Evolutionary conservation across 495 filamentous ascomycete genomes (phyloP).

Genomic region (Penicillium canariense): DNA sequence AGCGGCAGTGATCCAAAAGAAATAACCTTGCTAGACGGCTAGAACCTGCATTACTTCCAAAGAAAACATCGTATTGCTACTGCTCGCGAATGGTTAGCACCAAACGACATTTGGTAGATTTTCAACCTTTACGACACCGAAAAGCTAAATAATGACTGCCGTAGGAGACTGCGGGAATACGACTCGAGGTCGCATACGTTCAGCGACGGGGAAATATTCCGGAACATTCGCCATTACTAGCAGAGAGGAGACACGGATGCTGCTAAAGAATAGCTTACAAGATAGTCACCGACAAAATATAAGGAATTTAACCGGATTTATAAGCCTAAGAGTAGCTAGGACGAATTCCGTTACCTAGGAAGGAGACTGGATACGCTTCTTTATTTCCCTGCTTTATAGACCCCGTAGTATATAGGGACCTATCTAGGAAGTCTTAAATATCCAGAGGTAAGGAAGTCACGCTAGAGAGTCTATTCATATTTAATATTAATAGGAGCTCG

Average conservation of each 20-base stretch:
- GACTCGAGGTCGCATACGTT: neutral
- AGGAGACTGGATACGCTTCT: neutral
- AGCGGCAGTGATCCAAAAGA: neutral
- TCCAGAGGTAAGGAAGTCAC: neutral
- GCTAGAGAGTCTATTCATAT: neutral
- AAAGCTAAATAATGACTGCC: neutral
- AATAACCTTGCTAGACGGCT: neutral
- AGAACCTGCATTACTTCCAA: neutral
- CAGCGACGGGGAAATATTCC: neutral
- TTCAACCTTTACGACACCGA: neutral
- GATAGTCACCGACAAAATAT: neutral
- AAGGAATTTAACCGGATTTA: neutral
- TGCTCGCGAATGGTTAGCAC: neutral
- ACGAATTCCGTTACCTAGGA: neutral
- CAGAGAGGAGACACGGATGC: neutral
- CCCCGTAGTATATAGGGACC: neutral
- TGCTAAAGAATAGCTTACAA: neutral
- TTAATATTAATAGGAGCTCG: neutral
- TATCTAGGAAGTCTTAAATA: neutral
- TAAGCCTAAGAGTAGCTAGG: neutral
- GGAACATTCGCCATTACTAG: neutral
- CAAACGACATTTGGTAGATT: no score
- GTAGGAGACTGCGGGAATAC: neutral
- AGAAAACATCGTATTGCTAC: neutral
- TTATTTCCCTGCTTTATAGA: neutral